Conservation (phyloP, 192 early-diverging fungal species). For the Coemansia sp. region DNA sequence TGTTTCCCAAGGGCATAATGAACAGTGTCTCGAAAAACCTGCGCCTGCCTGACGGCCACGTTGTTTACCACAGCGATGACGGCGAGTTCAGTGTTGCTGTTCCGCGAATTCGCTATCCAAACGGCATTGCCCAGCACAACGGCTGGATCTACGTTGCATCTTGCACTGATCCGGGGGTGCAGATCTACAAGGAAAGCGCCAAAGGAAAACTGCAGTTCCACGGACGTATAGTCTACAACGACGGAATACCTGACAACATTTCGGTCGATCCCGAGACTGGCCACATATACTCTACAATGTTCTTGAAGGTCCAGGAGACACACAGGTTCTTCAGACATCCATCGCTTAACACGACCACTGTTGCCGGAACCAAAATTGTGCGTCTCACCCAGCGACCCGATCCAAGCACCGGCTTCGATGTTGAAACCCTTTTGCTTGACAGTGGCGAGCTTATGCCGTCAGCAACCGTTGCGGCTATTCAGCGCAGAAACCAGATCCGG, state of each 20-base stretch:
- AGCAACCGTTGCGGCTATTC: slow-evolving; percentile 44
- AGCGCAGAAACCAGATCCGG: slow-evolving; percentile 39
- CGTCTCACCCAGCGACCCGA: slow-evolving; percentile 25
- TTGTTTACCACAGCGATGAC: slow-evolving; percentile 37
- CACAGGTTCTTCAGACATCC: slow-evolving; percentile 32
- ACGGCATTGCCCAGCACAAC: slow-evolving; percentile 43
- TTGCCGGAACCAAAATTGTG: slow-evolving; percentile 33
- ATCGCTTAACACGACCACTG: slow-evolving; percentile 30
- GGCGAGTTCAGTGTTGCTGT: slow-evolving; percentile 34
- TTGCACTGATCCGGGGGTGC: slow-evolving; percentile 39
- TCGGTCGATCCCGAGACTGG: slow-evolving; percentile 39
- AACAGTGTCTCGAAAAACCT: slow-evolving; percentile 20
- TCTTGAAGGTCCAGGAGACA: slow-evolving; percentile 29
- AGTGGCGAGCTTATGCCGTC: slow-evolving; percentile 46
- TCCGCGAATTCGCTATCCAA: slow-evolving; percentile 32
- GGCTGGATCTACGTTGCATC: slow-evolving; percentile 46
- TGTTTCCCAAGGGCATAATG: slow-evolving; percentile 23
- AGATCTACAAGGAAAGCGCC: slow-evolving; percentile 20
- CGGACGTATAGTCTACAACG: slow-evolving; percentile 22
- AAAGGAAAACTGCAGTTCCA: slow-evolving; percentile 14
- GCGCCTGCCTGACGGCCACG: slow-evolving; percentile 26
- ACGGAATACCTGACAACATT: slow-evolving; percentile 42
- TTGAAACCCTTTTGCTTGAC: slow-evolving; percentile 34
- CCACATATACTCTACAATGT: slow-evolving; percentile 42
- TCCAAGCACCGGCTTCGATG: slow-evolving; percentile 15